These are phyloP conservation scores for Penicillium chermesinum DNA, from an alignment of 495 filamentous ascomycete species.

Conservation along the genomic window DNA sequence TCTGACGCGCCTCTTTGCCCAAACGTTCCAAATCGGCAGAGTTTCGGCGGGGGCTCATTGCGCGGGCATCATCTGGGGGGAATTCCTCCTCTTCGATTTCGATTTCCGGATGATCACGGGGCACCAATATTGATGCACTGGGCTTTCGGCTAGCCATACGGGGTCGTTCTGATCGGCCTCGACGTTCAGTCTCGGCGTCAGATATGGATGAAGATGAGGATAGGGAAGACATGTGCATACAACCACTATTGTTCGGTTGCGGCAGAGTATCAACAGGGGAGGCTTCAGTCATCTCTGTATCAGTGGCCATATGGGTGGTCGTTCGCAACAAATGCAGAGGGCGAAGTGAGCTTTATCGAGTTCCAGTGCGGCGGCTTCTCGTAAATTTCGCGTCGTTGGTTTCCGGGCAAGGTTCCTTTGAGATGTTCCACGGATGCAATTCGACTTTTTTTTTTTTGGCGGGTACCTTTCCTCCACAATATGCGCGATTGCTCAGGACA, in stretches of 20 bases:
- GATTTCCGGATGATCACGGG: slow-evolving; percentile 63
- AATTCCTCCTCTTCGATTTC: slow-evolving; percentile 63
- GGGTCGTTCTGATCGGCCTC: slow-evolving; percentile 44
- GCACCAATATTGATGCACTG: slow-evolving; percentile 76
- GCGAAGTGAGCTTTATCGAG: slow-evolving; percentile 11
- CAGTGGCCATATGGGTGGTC: slow-evolving; percentile 35
- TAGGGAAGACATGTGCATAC: slow-evolving; percentile 38
- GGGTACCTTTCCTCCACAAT: not conserved
- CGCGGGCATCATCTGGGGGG: slow-evolving; percentile 80
- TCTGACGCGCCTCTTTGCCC: slow-evolving; percentile 69
- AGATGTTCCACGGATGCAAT: not conserved
- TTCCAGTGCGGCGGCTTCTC: slow-evolving; percentile 23
- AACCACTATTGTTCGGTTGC: slow-evolving; percentile 41
- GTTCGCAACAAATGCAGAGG: slow-evolving; percentile 16
- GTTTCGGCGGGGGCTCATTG: slow-evolving; percentile 91
- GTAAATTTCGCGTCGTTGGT: not conserved
- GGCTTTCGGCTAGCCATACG: slow-evolving; percentile 61
- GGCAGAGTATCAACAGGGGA: slow-evolving; percentile 40
- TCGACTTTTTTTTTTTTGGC: slow-evolving; percentile 3
- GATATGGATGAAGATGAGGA: slow-evolving; percentile 46
- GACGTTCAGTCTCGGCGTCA: slow-evolving; percentile 43
- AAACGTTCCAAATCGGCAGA: slow-evolving; percentile 83
- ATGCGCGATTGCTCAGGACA: not conserved
- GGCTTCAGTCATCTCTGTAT: slow-evolving; percentile 38
- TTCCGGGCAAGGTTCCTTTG: not conserved